Base-by-base conservation (phyloP, 116 monocot species). In the Posidonia oceanica region DNA sequence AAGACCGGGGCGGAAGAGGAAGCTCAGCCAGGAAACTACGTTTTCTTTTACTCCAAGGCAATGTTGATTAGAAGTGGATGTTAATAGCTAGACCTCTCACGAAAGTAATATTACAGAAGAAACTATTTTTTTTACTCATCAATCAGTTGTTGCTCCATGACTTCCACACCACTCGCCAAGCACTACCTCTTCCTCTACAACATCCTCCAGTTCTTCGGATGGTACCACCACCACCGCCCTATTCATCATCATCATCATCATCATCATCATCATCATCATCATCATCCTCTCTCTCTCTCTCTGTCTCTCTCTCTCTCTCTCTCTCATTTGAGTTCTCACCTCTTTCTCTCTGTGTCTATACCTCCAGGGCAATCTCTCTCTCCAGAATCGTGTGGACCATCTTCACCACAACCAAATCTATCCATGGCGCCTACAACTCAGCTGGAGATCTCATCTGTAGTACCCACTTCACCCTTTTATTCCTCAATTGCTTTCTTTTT, bases 401-500 rank as follows among this genome's bases (percentile, higher is more conserved):
- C 65, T 23, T 54, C n/a, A 3, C 64, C 6, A 37, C 80, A 20
- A 16, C 81, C 69, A 66, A 66, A 5, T 87, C 85, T 39, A 2
- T 79, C 81, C 36, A 80, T 77, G 90, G 81, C 42, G 77, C 83
- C 22, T 94, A 87, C 71, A 75, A 71, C 67, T 59, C 85, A 17
- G 82, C 90, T 17, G 90, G 94, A 72, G 83, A 85, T 59, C 78
- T 90, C 72, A 87, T 90, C 64, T 94, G 94, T 94, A 48, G 12
- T 48, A 8, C 48, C 48, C 48, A 73, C 36, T 13, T 67, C 55
- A 38, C 72, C 3, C 69, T 61, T 39, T 61, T 18, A 21, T 12
- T 68, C 40, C 20, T 0, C 18, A 36, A 61, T 5, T 55, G 29
- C 14, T 40, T 40, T 13, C 11, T 2, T 11, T 17, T 3, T 54